Conservation (phyloP, 208 protist species). For the Acanthamoeba healyi region DNA sequence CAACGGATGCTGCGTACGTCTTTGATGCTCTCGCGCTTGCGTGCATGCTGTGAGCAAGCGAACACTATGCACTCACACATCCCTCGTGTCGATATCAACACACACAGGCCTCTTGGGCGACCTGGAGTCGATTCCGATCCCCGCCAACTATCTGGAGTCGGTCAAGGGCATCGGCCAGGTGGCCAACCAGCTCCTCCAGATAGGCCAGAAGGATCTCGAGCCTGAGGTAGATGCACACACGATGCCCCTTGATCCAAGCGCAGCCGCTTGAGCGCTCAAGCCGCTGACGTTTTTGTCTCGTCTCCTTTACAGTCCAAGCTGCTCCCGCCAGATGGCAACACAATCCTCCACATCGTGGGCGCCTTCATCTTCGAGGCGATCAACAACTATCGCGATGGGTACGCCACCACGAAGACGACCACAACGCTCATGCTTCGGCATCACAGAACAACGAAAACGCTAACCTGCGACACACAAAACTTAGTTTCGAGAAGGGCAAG, state of each 20-base stretch:
- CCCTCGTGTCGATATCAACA: no score
- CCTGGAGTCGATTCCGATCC: slow-evolving; percentile 58
- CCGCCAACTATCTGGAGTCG: slow-evolving; percentile 55
- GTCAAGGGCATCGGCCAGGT: slow-evolving; percentile 63
- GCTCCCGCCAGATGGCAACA: slow-evolving; percentile 61
- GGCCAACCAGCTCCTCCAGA: slow-evolving; percentile 25
- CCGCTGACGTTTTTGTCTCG: neutral
- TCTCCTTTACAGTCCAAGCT: neutral
- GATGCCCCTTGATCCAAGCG: neutral
- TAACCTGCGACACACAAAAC: neutral
- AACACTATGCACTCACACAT: no score
- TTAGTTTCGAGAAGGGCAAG: slow-evolving; percentile 49
- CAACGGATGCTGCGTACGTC: slow-evolving; percentile 44
- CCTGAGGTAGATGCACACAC: neutral
- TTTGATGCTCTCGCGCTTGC: neutral
- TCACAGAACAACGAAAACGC: neutral
- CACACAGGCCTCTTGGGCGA: slow-evolving; percentile 18
- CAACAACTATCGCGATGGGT: slow-evolving; percentile 65
- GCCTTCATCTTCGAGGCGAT: slow-evolving; percentile 70
- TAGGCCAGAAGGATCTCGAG: slow-evolving; percentile 10
- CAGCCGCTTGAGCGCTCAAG: neutral
- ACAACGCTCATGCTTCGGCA: neutral
- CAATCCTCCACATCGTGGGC: slow-evolving; percentile 70
- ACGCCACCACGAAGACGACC: neutral
- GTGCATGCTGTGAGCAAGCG: neutral